Base-by-base conservation (phyloP, 441 rosid species). In the Pelargonium citronellum region DNA sequence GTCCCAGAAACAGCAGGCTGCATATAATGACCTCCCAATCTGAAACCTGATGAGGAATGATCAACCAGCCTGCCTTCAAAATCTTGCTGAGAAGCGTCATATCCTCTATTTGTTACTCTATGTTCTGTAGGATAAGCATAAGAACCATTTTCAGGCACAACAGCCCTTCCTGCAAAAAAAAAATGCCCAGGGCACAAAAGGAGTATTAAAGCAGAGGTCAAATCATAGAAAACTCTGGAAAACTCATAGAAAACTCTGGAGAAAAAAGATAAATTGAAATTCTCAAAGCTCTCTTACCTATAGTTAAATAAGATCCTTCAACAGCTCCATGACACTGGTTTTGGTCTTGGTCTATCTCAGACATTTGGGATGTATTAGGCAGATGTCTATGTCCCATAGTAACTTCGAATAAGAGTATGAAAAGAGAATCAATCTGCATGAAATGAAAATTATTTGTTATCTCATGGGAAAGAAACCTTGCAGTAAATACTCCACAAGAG, bases 81-180 rank as follows among this genome's bases (percentile, higher is more conserved):
- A 64, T 47, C 66, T 53, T 15, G 73, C 15, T 44, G 75, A 51
- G 75, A 60, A 44, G 67, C 65, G 73, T 22, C 7, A 24, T 60
- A 60, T 43, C 30, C 68, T 60, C 79, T 75, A 67, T 24, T 63
- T 30, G 34, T 34, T 13, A 64, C 68, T 51, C 71, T 47, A 71
- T 34, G 68, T 66, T 71, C 71, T 68, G 47, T 39, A 17, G 75
- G 75, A 67, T 74, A 70, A 68, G 71, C 57, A 69, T 67, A 51
- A 13, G 66, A 67, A 64, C 53, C 69, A 68, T 69, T 76, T 43
- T 58, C 75, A 20, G 76, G 75, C 69, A 72, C 65, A 65, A 61
- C 62, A 64, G 67, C 66, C 77, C 79, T 64, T 66, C 77, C 84
- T 81, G 77, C 69, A 70, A 63, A 7, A 24, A 5, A 47, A 66